Evolutionary conservation across 345 rosid species (phyloP).

Genomic region (Carallia pectinifolia): DNA sequence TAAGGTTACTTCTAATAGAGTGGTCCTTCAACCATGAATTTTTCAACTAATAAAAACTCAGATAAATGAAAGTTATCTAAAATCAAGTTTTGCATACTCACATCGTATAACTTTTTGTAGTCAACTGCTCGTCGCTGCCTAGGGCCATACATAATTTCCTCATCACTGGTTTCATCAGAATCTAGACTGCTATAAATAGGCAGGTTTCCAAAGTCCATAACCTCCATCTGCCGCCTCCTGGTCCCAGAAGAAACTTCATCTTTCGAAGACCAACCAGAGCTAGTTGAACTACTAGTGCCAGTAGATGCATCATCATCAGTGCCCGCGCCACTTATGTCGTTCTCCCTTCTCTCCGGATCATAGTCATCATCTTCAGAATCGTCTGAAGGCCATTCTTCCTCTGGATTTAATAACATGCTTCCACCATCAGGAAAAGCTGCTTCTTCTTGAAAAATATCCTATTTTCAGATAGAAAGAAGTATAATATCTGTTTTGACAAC

Average conservation of each 20-base stretch:
- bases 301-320: constrained; percentile 46
- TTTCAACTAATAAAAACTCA: no score
- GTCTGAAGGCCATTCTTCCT: constrained; percentile 94
- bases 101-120: constrained; percentile 79
- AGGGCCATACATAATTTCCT: constrained; percentile 61
- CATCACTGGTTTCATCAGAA: constrained; percentile 60
- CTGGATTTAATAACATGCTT: constrained; percentile 44
- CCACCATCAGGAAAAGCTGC: constrained; percentile 62
- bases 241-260: constrained; percentile 53
- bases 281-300: constrained; percentile 50
- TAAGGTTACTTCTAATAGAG: no score
- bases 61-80: no score
- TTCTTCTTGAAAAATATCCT: constrained; percentile 92
- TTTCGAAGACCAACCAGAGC: constrained; percentile 81
- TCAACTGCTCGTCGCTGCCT: constrained; percentile 81
- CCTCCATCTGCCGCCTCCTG: constrained; percentile 34
- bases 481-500: constrained; percentile 15
- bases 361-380: constrained; percentile 92
- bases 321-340: constrained; percentile 43
- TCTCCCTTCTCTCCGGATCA: constrained; percentile 70
- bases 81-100: constrained; percentile 36
- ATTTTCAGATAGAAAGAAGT: constrained; percentile 11
- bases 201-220: constrained; percentile 23
- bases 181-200: constrained; percentile 42
- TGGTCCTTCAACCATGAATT: no score